These are phyloP conservation scores for Rhodotorula sp. DNA, from an alignment of 1,284 basidiomycete genomes.

Conservation along the genomic window DNA sequence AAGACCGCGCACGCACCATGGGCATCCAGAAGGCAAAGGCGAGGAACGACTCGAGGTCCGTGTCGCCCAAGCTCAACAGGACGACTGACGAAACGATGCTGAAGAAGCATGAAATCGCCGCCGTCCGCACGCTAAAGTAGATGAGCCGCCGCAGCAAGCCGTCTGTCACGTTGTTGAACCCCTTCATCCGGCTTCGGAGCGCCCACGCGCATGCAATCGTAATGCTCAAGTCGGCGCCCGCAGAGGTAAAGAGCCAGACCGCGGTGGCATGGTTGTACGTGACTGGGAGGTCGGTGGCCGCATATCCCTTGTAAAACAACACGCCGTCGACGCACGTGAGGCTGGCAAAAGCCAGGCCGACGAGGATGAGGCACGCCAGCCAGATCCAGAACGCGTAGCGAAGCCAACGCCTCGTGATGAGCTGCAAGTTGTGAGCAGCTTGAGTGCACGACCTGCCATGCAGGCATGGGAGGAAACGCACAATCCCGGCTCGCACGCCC, in stretches of 20 bases:
- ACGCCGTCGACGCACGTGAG: neutral
- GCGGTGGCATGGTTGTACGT: neutral
- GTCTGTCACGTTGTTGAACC: constrained; percentile 31
- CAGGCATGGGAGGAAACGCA: neutral
- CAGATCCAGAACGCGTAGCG: constrained; percentile 1
- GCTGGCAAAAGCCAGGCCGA: constrained; percentile 6
- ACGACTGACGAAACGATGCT: constrained; percentile 11
- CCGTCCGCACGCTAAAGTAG: constrained; percentile 12
- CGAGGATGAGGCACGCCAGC: constrained; percentile 4
- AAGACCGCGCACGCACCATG: neutral
- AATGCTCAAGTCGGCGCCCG: constrained; percentile 18
- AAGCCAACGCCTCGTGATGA: neutral
- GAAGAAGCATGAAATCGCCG: constrained; percentile 10
- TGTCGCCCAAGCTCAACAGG: constrained; percentile 1
- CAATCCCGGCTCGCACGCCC: constrained; percentile 2
- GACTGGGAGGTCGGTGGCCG: neutral
- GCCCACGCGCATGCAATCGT: constrained; percentile 13
- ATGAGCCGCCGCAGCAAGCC: constrained; percentile 14
- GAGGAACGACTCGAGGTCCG: neutral
- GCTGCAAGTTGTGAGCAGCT: neutral
- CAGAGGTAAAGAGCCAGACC: constrained; percentile 7
- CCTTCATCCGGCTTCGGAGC: constrained; percentile 9
- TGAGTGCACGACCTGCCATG: no score
- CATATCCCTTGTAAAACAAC: neutral
- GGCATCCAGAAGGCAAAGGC: neutral